Percentiles rank a stretch among this genome's conserved stretches.
Evolutionary conservation across 345 rosid species (phyloP).

Genomic region (Ceriops zippeliana): DNA sequence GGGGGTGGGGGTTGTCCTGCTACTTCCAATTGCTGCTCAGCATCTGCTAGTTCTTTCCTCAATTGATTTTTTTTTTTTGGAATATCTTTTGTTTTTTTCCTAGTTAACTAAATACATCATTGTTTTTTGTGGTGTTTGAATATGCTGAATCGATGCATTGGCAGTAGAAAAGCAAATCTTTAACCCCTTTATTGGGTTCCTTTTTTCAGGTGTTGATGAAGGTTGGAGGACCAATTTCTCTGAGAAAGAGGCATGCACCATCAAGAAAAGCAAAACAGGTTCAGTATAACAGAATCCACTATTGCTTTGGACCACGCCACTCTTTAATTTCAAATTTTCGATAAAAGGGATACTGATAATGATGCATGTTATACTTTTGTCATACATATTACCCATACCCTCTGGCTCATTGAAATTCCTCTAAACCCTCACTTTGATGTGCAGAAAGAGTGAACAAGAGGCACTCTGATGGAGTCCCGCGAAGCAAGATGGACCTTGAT

Average conservation of each 20-base stretch:
- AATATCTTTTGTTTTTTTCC: constrained; percentile 9
- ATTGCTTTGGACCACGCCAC: constrained; percentile 38
- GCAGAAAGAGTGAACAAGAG: constrained; percentile 56
- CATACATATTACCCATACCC: neutral
- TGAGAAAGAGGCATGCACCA: constrained; percentile 80
- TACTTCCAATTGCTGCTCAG: constrained; percentile 29
- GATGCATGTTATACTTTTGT: constrained; percentile 2
- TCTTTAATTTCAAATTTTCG: constrained; percentile 6
- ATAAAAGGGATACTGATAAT: constrained; percentile 16
- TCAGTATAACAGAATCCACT: constrained; percentile 31
- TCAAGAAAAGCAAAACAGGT: constrained; percentile 84
- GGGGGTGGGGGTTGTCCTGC: constrained; percentile 8
- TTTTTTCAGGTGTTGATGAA: constrained; percentile 74
- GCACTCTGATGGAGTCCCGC: constrained; percentile 45
- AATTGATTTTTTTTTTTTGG: constrained; percentile 1
- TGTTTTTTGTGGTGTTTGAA: constrained; percentile 35
- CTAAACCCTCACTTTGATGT: constrained; percentile 17
- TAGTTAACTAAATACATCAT: constrained; percentile 10
- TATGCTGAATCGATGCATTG: constrained; percentile 35
- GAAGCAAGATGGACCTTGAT: constrained; percentile 59
- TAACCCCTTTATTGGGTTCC: constrained; percentile 42
- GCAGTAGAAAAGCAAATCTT: constrained; percentile 52
- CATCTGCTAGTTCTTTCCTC: constrained; percentile 39
- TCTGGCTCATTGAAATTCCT: neutral
- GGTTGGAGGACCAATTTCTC: constrained; percentile 64